Evolutionary conservation across 495 filamentous ascomycete species (phyloP).

Genomic region (Letharia lupina): DNA sequence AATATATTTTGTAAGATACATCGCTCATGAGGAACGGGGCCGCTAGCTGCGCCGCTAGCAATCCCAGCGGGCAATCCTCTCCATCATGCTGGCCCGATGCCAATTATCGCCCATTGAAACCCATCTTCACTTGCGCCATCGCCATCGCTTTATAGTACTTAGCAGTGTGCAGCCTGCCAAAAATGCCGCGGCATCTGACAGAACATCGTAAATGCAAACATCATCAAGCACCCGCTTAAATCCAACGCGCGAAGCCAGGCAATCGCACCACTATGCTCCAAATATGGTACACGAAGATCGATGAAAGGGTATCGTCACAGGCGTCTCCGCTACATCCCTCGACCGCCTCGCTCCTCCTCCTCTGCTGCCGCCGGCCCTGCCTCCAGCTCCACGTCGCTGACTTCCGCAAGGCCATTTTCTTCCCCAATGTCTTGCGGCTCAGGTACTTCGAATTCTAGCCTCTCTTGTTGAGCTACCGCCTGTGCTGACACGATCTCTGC

Average conservation of each 20-base stretch:
- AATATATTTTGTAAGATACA: not conserved
- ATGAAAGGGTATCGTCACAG: conserved; percentile 21
- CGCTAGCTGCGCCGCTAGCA: not conserved
- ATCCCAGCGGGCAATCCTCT: not conserved
- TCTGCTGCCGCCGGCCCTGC: not conserved
- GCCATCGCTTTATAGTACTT: conserved; percentile 17
- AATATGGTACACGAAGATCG: conserved; percentile 23
- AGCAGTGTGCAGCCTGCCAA: conserved; percentile 8
- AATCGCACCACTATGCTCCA: conserved; percentile 14
- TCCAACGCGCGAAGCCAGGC: conserved; percentile 21
- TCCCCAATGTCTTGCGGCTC: conserved; percentile 21
- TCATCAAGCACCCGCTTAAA: conserved; percentile 21
- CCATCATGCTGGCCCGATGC: not conserved
- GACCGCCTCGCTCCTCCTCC: not conserved
- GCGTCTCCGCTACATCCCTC: conserved; percentile 14
- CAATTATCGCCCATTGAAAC: not conserved
- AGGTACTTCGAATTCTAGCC: conserved; percentile 49
- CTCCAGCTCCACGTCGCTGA: conserved; percentile 12
- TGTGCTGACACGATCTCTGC: conserved; percentile 97
- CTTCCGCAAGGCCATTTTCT: conserved; percentile 7
- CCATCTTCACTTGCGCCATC: conserved; percentile 11
- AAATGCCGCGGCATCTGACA: conserved; percentile 7
- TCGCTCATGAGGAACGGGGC: not conserved
- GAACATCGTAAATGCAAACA: conserved; percentile 21
- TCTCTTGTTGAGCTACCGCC: conserved; percentile 88